phyloP scores from a whole-genome alignment of 2,329 filamentous ascomycete species.

The Fusarium sp. region DNA sequence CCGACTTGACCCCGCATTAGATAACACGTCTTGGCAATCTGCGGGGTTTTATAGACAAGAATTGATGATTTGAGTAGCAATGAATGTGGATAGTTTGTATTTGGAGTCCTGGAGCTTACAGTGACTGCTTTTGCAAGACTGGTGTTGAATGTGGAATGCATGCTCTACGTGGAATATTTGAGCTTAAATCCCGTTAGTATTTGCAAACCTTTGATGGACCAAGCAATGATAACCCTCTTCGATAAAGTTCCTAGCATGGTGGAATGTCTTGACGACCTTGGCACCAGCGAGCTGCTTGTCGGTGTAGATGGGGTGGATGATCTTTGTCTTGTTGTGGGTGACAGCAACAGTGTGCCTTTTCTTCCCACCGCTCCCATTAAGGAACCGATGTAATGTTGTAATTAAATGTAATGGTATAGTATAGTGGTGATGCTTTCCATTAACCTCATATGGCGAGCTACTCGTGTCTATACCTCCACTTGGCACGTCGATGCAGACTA shows the following conservation, averaged over 20 bases:
- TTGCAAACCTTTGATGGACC: too few relatives aligned
- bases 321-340: slow-evolving; percentile 54
- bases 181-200: too few relatives aligned
- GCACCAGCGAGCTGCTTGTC: slow-evolving; percentile 60
- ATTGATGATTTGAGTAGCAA: background rate
- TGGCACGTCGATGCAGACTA: slow-evolving; percentile 14
- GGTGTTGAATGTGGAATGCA: too few relatives aligned
- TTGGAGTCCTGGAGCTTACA: background rate
- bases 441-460: background rate
- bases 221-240: too few relatives aligned
- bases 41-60: background rate
- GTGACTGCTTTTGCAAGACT: too few relatives aligned
- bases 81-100: background rate
- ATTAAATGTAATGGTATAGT: too few relatives aligned
- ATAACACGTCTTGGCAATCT: slow-evolving; percentile 5
- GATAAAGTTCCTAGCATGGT: too few relatives aligned
- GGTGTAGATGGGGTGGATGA: slow-evolving; percentile 63
- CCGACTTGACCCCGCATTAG: slow-evolving; percentile 4
- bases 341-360: slow-evolving; percentile 54
- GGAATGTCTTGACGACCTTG: slow-evolving; percentile 52
- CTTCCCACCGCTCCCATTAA: too few relatives aligned
- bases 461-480: slow-evolving; percentile 19
- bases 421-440: too few relatives aligned
- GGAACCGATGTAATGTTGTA: too few relatives aligned
- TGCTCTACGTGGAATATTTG: too few relatives aligned